phyloP scores from a whole-genome alignment of 257 asterid genomes.

The Solanum raphanifolium region DNA sequence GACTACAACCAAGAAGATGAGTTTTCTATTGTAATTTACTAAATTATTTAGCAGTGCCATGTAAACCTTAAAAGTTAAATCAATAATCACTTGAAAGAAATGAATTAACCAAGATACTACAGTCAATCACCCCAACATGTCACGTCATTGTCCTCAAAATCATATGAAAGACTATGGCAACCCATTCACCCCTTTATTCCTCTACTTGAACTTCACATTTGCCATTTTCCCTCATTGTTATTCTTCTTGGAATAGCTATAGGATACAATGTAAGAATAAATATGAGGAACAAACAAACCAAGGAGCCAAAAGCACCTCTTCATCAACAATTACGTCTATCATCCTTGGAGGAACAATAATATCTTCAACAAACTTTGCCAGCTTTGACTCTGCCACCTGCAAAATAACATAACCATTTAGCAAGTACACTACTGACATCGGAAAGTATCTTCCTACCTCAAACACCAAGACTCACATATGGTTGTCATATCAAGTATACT shows the following conservation, averaged over 20 bases:
- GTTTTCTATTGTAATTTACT: background rate
- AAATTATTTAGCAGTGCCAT: background rate
- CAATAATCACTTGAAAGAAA: background rate
- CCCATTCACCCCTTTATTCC: background rate
- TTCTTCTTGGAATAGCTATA: background rate
- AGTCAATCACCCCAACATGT: background rate
- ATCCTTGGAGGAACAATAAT: slow-evolving; percentile 95
- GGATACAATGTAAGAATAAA: background rate
- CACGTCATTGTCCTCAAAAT: background rate
- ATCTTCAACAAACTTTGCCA: slow-evolving; percentile 94
- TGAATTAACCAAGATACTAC: background rate
- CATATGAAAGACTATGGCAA: background rate
- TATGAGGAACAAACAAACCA: slow-evolving; percentile 1
- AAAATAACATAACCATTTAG: slow-evolving; percentile 11
- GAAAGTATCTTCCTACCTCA: background rate
- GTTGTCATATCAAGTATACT: background rate
- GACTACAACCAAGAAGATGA: background rate
- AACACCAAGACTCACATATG: background rate
- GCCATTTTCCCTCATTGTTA: background rate
- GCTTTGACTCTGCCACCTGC: slow-evolving; percentile 92
- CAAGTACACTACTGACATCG: background rate
- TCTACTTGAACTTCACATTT: background rate
- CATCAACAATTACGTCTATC: slow-evolving; percentile 88
- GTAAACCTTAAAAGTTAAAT: background rate
- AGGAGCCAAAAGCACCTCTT: slow-evolving; percentile 60